These are phyloP conservation scores for Rhodocollybia butyracea DNA, from an alignment of 768 basidiomycete species.

Conservation along the genomic window DNA sequence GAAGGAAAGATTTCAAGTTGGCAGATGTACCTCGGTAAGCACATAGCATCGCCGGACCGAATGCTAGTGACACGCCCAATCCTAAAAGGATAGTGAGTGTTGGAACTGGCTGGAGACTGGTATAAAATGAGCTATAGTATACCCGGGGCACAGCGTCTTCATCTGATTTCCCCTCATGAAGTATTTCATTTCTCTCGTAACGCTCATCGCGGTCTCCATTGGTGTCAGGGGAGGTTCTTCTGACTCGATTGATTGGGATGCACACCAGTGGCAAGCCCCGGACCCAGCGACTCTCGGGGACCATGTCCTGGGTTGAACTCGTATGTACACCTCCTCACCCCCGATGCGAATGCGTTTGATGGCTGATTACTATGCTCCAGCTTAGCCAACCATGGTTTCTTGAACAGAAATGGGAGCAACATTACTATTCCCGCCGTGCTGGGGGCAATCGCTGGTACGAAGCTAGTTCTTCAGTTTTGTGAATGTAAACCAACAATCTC, in stretches of 20 bases:
- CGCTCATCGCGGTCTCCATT: neutral
- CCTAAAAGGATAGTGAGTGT: too few relatives aligned
- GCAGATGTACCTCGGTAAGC: too few relatives aligned
- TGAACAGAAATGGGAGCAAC: conserved; percentile 9
- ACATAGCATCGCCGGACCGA: too few relatives aligned
- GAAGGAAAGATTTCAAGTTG: too few relatives aligned
- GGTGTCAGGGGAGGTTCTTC: neutral
- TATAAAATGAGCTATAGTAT: too few relatives aligned
- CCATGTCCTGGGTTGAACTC: conserved; percentile 11
- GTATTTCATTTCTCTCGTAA: neutral
- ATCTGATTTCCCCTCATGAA: neutral
- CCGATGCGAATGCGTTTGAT: too few relatives aligned
- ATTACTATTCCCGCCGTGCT: conserved; percentile 4
- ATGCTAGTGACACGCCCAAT: too few relatives aligned
- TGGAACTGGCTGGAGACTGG: too few relatives aligned
- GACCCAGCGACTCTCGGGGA: neutral
- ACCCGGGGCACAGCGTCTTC: too few relatives aligned
- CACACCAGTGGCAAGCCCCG: conserved; percentile 1
- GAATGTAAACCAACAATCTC: neutral
- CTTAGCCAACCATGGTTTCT: conserved; percentile 10
- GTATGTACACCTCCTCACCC: neutral
- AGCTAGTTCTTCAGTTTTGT: too few relatives aligned
- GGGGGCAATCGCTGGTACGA: conserved; percentile 3
- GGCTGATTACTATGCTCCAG: neutral
- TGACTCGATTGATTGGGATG: neutral